Evolutionary conservation across 768 basidiomycete species (phyloP).

Genomic region (Suillus subaureus): DNA sequence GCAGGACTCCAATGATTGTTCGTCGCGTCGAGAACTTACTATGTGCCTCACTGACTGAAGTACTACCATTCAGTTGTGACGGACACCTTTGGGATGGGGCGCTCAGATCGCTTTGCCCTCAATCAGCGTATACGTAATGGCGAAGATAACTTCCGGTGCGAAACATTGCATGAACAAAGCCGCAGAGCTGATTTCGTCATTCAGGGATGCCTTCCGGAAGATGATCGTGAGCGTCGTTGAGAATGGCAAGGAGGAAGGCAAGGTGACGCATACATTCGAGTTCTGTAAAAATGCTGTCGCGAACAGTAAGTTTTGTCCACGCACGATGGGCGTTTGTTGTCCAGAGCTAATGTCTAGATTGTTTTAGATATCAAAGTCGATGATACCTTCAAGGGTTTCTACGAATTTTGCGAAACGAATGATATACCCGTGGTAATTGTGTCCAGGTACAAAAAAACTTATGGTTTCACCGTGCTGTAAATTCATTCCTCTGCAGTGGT

Average conservation of each 20-base stretch:
- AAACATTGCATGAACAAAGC: constrained; percentile 17
- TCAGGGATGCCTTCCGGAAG: constrained; percentile 82
- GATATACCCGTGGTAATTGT: constrained; percentile 92
- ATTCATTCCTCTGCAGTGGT: constrained; percentile 51
- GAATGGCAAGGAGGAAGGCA: constrained; percentile 43
- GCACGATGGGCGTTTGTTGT: constrained; percentile 17
- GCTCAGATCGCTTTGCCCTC: constrained; percentile 66
- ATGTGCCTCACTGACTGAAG: background rate
- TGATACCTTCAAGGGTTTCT: constrained; percentile 86
- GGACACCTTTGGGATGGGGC: constrained; percentile 88
- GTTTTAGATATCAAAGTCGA: constrained; percentile 80
- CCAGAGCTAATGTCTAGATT: constrained; percentile 13
- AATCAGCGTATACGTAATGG: constrained; percentile 76
- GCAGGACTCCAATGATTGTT: constrained; percentile 91
- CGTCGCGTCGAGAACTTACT: constrained; percentile 22
- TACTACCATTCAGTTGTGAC: constrained; percentile 64
- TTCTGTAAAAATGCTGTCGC: constrained; percentile 78
- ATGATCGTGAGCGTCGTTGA: constrained; percentile 82
- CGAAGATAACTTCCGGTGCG: constrained; percentile 66
- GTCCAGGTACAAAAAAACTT: constrained; percentile 61
- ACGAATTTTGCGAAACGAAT: constrained; percentile 76
- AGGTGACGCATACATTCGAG: constrained; percentile 63
- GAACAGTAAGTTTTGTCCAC: constrained; percentile 52
- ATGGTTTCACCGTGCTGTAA: constrained; percentile 6
- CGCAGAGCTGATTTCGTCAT: constrained; percentile 27